phyloP scores from a whole-genome alignment of 495 filamentous ascomycete species.

The Alectoria sarmentosa region DNA sequence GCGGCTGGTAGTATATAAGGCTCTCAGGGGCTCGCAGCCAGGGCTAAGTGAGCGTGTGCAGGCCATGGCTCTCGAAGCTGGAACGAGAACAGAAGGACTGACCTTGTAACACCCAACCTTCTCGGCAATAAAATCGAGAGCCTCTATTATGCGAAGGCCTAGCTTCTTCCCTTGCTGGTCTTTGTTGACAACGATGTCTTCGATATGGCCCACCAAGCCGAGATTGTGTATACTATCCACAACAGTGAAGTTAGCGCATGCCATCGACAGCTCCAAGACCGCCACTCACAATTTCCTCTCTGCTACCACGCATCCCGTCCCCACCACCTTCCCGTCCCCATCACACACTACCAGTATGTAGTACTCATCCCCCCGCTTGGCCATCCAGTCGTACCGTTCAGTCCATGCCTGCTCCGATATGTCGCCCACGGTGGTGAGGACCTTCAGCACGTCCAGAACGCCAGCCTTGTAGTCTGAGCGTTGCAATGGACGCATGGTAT shows the following conservation, averaged over 20 bases:
- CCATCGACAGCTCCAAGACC: slow-evolving; percentile 15
- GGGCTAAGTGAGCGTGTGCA: no score
- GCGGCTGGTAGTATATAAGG: no score
- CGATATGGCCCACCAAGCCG: slow-evolving; percentile 79
- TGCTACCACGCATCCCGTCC: slow-evolving; percentile 82
- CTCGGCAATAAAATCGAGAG: slow-evolving; percentile 79
- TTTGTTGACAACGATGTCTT: slow-evolving; percentile 92
- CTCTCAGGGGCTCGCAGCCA: no score
- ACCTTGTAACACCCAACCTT: slow-evolving; percentile 91
- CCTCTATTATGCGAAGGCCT: slow-evolving; percentile 86
- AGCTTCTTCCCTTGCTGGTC: slow-evolving; percentile 96
- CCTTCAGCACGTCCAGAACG: slow-evolving; percentile 85
- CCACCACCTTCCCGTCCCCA: slow-evolving; percentile 62
- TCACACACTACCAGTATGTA: slow-evolving; percentile 80
- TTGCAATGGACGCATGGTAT: slow-evolving; percentile 74
- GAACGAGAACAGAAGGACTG: slow-evolving; percentile 26
- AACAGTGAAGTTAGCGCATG: not conserved
- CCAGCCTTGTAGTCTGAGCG: slow-evolving; percentile 68
- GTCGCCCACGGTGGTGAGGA: slow-evolving; percentile 89
- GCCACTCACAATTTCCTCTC: slow-evolving; percentile 45
- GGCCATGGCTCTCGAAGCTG: not conserved
- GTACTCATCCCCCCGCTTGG: slow-evolving; percentile 68
- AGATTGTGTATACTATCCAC: slow-evolving; percentile 29
- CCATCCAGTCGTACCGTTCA: slow-evolving; percentile 79
- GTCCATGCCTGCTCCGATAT: slow-evolving; percentile 68